A percentile compares a stretch with the other conserved stretches of the same genome.
These are phyloP conservation scores for Pyrenophora teres DNA, from an alignment of 2,329 filamentous ascomycete species.

Conservation along the genomic window DNA sequence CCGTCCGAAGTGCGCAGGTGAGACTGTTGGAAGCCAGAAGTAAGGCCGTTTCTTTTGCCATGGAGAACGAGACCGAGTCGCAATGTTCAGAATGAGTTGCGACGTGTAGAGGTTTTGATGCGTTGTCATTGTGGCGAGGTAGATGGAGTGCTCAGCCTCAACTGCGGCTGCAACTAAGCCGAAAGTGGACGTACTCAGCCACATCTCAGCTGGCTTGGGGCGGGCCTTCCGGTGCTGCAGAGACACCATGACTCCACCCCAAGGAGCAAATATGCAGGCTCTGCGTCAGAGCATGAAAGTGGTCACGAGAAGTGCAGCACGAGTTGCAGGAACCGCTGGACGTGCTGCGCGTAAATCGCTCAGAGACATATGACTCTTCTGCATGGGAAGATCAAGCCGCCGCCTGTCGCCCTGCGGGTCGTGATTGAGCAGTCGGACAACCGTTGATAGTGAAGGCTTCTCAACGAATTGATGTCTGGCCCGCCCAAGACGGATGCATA, in stretches of 20 bases:
- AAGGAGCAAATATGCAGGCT: slow-evolving; percentile 22
- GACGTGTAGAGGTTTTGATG: slow-evolving; percentile 32
- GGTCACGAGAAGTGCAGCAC: slow-evolving; percentile 38
- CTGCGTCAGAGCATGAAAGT: slow-evolving; percentile 19
- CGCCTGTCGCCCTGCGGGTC: slow-evolving; percentile 27
- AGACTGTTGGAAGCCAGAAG: slow-evolving; percentile 30
- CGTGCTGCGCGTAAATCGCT: slow-evolving; percentile 31
- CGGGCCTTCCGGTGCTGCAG: slow-evolving; percentile 34
- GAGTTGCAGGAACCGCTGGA: slow-evolving; percentile 26
- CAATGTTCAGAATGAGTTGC: slow-evolving; percentile 10
- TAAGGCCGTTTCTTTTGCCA: slow-evolving; percentile 15
- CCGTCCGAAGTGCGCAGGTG: slow-evolving; percentile 21
- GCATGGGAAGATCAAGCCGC: slow-evolving; percentile 28
- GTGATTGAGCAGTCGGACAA: slow-evolving; percentile 37
- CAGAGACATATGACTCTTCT: slow-evolving; percentile 39
- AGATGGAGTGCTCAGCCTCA: slow-evolving; percentile 43
- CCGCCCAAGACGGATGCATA: slow-evolving; percentile 35
- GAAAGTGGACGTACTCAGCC: slow-evolving; percentile 34
- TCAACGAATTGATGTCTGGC: slow-evolving; percentile 25
- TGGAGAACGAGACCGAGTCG: slow-evolving; percentile 8
- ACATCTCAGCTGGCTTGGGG: slow-evolving; percentile 36
- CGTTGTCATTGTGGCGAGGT: slow-evolving; percentile 41
- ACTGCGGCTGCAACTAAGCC: slow-evolving; percentile 24
- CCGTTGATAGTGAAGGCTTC: slow-evolving; percentile 25
- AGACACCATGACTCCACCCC: slow-evolving; percentile 15